Conservation (phyloP, 495 filamentous ascomycete genomes). For the Tuber umbilicatum region DNA sequence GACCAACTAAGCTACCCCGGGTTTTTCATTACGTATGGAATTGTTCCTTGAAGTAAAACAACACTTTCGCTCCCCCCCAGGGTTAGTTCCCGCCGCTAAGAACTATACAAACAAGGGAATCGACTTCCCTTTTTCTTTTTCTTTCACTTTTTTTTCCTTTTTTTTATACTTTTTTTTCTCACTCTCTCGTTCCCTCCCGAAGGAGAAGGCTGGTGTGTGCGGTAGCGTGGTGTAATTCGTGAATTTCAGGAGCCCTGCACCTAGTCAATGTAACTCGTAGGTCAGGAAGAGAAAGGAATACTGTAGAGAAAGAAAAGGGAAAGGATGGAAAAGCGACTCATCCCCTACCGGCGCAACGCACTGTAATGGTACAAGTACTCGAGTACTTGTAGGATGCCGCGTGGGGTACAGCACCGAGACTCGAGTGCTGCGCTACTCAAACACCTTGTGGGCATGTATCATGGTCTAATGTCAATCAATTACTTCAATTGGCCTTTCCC, state of each 20-base stretch:
- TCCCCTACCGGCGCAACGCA: neutral
- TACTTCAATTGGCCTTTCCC: neutral
- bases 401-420: neutral
- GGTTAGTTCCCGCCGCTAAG: neutral
- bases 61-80: neutral
- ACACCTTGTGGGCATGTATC: neutral
- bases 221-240: neutral
- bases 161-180: neutral
- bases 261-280: neutral
- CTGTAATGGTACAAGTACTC: neutral
- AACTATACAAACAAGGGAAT: slow-evolving; percentile 1
- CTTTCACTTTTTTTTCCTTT: neutral
- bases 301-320: neutral
- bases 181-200: neutral
- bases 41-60: slow-evolving; percentile 6
- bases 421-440: neutral
- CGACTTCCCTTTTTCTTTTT: neutral
- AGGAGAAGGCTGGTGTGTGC: neutral
- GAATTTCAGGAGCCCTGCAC: neutral
- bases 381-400: too few species aligned
- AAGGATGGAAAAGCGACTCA: neutral
- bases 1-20: slow-evolving; percentile 23
- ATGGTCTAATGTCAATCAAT: neutral
- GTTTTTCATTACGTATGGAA: slow-evolving; percentile 36
- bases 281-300: neutral